Evolutionary conservation across 225 moss, liverwort and hornwort genomes (phyloP), one percentile per base, ranked within the genome.

Genomic region (Physcomitrium patens): DNA sequence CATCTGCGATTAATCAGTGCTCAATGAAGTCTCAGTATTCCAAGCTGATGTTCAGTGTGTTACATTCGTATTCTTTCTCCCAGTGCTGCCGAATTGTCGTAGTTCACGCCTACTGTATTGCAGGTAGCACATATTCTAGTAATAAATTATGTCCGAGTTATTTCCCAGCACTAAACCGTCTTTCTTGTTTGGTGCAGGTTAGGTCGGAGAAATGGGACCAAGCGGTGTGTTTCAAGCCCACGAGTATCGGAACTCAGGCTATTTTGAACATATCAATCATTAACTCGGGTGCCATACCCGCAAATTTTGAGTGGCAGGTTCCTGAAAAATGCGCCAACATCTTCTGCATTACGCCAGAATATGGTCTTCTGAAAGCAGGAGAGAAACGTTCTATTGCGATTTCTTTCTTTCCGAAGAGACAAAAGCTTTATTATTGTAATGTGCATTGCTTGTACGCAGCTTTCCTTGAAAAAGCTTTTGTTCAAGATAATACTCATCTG

Each of bases 231-330:
- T 97, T 97, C 79, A 93, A 94, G 71, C 97, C 97, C 73, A 97
- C 97, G 2, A 94, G 90, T 68, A 75, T 93, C 31, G 97, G 92
- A 14, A 93, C 97, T 49, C 91, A 89, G 67, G 83, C 92, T 3
- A 91, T 86, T 24, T 37, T 86, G 8, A 88, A 88, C 22, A 63
- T 93, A 46, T 78, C 73, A 23, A 84, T 97, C 15, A 63, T 82
- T 54, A 97, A 93, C 75, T 44, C 71, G 18, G 81, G 90, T 77
- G 91, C 92, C 19, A 84, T 94, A 60, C 64, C 94, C 45, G 86
- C 91, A 19, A 90, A 94, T 70, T 97, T 92, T 79, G 94, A 97
- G 79, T 97, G 93, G 90, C 92, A 94, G 80, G 73, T 97, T 52
- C 94, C 94, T 14, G 79, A 82, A n/a, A 91, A 77, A 27, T 68